Evolutionary conservation across 768 basidiomycete species (phyloP), one percentile per base, ranked within the genome.

Genomic region (Mycena crocata): DNA sequence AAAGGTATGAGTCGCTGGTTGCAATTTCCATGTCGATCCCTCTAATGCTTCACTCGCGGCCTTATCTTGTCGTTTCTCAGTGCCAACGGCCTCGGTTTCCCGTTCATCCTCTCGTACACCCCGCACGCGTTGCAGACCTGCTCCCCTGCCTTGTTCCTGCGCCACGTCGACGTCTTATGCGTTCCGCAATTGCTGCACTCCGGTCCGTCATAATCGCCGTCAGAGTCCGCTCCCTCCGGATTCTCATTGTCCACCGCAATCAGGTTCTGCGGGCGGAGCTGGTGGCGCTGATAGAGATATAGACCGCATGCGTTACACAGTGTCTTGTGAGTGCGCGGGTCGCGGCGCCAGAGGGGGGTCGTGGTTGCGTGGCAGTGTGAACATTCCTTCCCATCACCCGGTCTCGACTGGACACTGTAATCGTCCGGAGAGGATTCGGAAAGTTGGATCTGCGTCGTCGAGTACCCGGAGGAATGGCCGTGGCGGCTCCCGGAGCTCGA

Each of bases 81-180:
- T 44, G 34, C 34, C 42, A 55, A 30, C 26, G 64, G 64, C 14
- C 64, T 30, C 5, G 42, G 21, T 12, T 34, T 44, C 39, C 64
- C 64, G 19, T 59, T 58, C 64, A 65, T 59, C 32, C 64, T 50
- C 30, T 59, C 57, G 19, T 59, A 66, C 14, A 66, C 64, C 15
- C 64, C 64, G n/a, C 64, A 66, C 9, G 64, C 64, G 28, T 66
- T 66, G 24, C 64, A 66, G 24, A 66, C 57, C 51, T 60, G 64
- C 34, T 24, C 57, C 34, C 64, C 64, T 15, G 51, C 34, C 42
- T 39, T 45, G 28, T 42, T 32, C 5, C 64, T 49, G 17, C 64
- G 40, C 64, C 64, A 66, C 14, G 57, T 31, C 40, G 57, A 59
- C 17, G 64, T 66, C 51, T 60, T 59, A 4, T 30, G 57, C 26